A percentile compares a stretch with the other conserved stretches of the same genome.
Evolutionary conservation across 805 yeast genomes (phyloP).

Genomic region (Metschnikowia henanensis): DNA sequence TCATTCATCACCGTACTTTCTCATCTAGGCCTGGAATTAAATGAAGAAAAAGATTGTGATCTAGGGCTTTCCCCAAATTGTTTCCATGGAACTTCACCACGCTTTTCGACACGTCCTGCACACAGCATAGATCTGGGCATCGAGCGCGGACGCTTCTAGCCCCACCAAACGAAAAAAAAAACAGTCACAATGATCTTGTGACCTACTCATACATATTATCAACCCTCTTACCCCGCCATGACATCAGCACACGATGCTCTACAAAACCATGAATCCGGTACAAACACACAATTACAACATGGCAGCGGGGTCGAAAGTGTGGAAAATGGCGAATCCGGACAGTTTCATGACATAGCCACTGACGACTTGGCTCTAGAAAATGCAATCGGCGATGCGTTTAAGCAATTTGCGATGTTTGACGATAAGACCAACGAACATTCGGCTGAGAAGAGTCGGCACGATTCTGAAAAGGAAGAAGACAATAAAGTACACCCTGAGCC

Average conservation of each 20-base stretch:
- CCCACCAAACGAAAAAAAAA: constrained; percentile 11
- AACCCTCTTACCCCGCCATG: constrained; percentile 11
- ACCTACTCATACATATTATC: constrained; percentile 11
- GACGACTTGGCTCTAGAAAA: constrained; percentile 23
- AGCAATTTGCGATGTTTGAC: constrained; percentile 27
- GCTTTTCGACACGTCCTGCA: too few species aligned
- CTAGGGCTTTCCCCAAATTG: too few species aligned
- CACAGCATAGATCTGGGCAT: not conserved
- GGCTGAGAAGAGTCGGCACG: not conserved
- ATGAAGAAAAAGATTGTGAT: too few species aligned
- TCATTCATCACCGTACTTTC: too few species aligned
- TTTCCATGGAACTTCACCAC: too few species aligned
- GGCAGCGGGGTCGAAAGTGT: not conserved
- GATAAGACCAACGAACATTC: not conserved
- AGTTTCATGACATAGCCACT: not conserved
- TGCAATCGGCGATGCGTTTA: constrained; percentile 41
- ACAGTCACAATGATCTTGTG: constrained; percentile 24
- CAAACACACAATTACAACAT: constrained; percentile 1
- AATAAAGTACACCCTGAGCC: not conserved
- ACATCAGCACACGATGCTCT: constrained; percentile 5
- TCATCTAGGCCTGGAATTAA: too few species aligned
- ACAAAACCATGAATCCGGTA: constrained; percentile 2
- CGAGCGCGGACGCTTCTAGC: not conserved
- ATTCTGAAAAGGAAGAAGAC: not conserved
- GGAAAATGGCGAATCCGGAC: not conserved